These are phyloP conservation scores for Fraxinus albicans DNA, from an alignment of 305 asterid genomes.

Conservation along the genomic window DNA sequence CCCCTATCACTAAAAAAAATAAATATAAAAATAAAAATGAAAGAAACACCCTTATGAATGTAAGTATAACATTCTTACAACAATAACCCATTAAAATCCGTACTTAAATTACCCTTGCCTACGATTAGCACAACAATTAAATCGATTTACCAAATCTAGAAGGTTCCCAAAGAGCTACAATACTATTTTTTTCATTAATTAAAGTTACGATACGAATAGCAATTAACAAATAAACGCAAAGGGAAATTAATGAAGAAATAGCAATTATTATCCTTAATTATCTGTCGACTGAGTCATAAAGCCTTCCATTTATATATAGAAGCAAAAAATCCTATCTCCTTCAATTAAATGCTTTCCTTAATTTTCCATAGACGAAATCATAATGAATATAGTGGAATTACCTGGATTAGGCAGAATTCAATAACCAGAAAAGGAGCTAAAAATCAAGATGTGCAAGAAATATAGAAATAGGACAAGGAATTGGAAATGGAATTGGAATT, in stretches of 20 bases:
- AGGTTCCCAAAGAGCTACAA: background rate
- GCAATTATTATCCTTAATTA: background rate
- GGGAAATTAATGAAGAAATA: background rate
- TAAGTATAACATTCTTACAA: background rate
- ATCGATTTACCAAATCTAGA: conserved; percentile 32
- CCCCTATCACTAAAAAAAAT: background rate
- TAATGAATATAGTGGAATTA: background rate
- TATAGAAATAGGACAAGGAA: background rate
- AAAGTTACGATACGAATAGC: conserved; percentile 28
- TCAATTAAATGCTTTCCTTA: background rate
- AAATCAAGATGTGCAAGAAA: background rate
- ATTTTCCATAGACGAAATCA: background rate
- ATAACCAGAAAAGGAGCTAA: background rate
- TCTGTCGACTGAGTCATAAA: background rate
- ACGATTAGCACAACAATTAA: background rate
- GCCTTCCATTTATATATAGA: background rate
- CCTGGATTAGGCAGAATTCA: background rate
- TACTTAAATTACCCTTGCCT: conserved; percentile 11
- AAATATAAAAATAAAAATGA: background rate
- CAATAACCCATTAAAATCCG: conserved; percentile 2
- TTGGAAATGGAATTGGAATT: background rate
- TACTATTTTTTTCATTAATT: conserved; percentile 31
- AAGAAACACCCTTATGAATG: background rate
- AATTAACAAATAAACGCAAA: background rate
- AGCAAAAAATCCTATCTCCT: background rate